phyloP scores from a whole-genome alignment of 768 basidiomycete species.

The Calvatia gigantea region DNA sequence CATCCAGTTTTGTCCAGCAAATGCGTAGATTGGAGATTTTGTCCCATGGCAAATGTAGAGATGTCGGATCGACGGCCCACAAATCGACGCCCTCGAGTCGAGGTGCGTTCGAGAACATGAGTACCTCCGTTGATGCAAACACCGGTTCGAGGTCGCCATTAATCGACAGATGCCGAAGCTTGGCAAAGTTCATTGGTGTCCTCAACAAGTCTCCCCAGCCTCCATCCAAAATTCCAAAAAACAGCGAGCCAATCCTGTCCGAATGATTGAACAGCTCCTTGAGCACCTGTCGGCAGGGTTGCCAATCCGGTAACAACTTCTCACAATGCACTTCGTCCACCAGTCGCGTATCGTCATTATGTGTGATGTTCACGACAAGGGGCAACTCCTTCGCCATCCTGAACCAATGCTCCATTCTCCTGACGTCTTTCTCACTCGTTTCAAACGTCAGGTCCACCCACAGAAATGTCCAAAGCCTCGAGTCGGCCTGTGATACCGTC shows the following conservation, averaged over 20 bases:
- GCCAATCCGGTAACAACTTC: constrained; percentile 12
- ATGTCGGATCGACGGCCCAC: constrained; percentile 9
- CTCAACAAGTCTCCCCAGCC: constrained; percentile 12
- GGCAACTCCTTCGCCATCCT: constrained; percentile 9
- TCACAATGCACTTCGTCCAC: constrained; percentile 12
- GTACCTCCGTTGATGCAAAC: constrained; percentile 5
- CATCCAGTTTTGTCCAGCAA: constrained; percentile 6
- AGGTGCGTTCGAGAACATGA: constrained; percentile 6
- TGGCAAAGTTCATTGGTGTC: constrained; percentile 4
- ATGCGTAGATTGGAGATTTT: constrained; percentile 2
- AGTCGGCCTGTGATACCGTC: constrained; percentile 1
- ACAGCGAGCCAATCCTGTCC: constrained; percentile 2
- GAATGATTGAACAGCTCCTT: constrained; percentile 5
- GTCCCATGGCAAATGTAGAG: constrained; percentile 5
- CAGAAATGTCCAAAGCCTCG: constrained; percentile 13
- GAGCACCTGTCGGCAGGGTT: constrained; percentile 9
- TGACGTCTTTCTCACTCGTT: constrained; percentile 5
- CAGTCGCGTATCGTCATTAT: constrained; percentile 11
- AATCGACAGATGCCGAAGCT: constrained; percentile 5
- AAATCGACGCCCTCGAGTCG: constrained; percentile 7
- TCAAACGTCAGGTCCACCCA: constrained; percentile 12
- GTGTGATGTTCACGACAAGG: constrained; percentile 7
- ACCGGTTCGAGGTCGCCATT: constrained; percentile 9
- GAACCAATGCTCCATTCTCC: constrained; percentile 9
- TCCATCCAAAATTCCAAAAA: constrained; percentile 12